Base-by-base conservation (phyloP, 1,284 basidiomycete genomes). In the Cryptococcus sp. region DNA sequence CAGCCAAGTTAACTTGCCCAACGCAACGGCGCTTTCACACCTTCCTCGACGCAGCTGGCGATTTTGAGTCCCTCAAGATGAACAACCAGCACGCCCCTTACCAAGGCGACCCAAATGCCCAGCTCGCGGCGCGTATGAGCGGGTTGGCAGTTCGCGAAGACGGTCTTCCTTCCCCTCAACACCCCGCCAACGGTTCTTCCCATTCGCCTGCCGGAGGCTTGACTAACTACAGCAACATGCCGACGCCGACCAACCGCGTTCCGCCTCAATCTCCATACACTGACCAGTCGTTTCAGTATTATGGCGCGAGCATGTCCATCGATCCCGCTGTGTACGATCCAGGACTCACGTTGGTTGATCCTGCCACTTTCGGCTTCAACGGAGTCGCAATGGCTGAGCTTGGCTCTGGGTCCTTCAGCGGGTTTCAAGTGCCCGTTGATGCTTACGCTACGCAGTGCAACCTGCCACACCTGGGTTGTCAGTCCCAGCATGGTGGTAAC, bases 331-430 rank as follows among this genome's bases (percentile, higher is more conserved):
- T 13, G 5, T 35, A 35, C 30, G 30, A 35, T 13, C 30, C 30
- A 13, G 30, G 30, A 8, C 30, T 35, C 30, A 13, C 30, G 30
- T 13, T 35, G 13, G 30, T 35, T 35, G 30, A 35, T 17, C 25
- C 49, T 8, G 56, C 39, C 46, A 52, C 39, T 25, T 62, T 52
- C 35, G 43, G 20, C 17, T 62, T 49, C 39, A 51, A 47, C 19
- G 52, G 45, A 2, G 51, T 41, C 5, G 40, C 57, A 11, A 41
- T 50, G 35, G 38, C 54, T 35, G 23, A 15, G 53, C 13, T 17
- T 45, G 30, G 35, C 49, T 20, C 48, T 57, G 11, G 19, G 19
- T 17, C 47, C 19, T 19, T 27, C 15, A 39, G 22, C 22, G 42
- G 22, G 19, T 57, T 50, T 35, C 46, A 54, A 8, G 41, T 40